Conservation (phyloP, 179 eudicot genomes). For the Vitellaria paradoxa region DNA sequence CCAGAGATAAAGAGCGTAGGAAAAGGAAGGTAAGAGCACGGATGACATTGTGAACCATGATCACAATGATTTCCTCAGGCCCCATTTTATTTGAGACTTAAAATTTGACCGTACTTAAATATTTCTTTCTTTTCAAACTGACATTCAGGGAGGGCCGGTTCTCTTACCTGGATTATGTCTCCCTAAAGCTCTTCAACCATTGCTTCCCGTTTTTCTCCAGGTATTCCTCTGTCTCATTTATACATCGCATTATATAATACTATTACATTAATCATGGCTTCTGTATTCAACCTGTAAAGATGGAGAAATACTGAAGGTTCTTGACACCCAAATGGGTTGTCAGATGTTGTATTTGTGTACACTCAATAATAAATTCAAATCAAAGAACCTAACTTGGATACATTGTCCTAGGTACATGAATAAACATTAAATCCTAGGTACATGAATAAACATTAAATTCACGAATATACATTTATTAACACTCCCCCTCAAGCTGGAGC, state of each 20-base stretch:
- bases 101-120: background rate
- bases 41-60: background rate
- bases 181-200: constrained; percentile 93
- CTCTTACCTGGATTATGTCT: constrained; percentile 94
- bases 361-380: no score
- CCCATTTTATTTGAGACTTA: background rate
- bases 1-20: constrained; percentile 92
- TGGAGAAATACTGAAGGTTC: no score
- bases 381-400: no score
- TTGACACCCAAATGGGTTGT: no score
- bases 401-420: no score
- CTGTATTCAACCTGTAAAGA: background rate
- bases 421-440: no score
- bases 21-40: constrained; percentile 62
- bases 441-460: no score
- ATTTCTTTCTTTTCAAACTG: background rate
- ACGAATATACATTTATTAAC: no score
- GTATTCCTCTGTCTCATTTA: constrained; percentile 32
- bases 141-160: constrained; percentile 76
- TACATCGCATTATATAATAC: background rate
- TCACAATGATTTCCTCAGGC: background rate
- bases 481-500: no score
- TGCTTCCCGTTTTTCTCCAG: constrained; percentile 95
- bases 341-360: no score
- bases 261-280: background rate